These are phyloP conservation scores for Dentiscutata heterogama DNA, from an alignment of 371 early-diverging fungal species.

Conservation along the genomic window DNA sequence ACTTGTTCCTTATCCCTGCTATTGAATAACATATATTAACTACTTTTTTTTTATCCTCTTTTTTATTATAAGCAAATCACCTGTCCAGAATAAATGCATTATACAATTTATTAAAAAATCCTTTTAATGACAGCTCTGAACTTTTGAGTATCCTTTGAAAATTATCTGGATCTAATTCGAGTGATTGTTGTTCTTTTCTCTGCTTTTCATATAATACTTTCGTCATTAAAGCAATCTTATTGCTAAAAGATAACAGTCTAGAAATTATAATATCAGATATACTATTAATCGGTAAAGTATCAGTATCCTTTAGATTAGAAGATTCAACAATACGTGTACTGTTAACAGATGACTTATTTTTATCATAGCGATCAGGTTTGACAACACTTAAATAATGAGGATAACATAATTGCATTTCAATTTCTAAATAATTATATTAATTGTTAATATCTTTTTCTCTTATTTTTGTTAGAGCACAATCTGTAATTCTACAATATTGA, in stretches of 20 bases:
- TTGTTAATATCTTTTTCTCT: not conserved
- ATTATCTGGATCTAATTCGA: not conserved
- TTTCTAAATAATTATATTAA: slow-evolving; percentile 24
- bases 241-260: not conserved
- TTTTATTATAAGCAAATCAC: too few relatives aligned
- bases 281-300: not conserved
- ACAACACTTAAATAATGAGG: not conserved
- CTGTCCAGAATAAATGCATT: too few relatives aligned
- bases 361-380: slow-evolving; percentile 2
- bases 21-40: not conserved
- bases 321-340: not conserved
- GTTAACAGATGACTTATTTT: not conserved
- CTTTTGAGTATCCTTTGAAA: slow-evolving; percentile 10
- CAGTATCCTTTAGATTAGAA: too few relatives aligned
- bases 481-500: slow-evolving; percentile 16
- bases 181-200: not conserved
- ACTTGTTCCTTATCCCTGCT: not conserved
- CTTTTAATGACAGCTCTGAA: not conserved
- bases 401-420: not conserved
- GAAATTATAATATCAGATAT: not conserved
- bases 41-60: too few relatives aligned
- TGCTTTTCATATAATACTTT: slow-evolving; percentile 8
- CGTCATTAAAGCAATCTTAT: slow-evolving; percentile 1
- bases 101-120: too few relatives aligned
- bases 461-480: slow-evolving; percentile 5